These are phyloP conservation scores for Glaciozyma martinii DNA, from an alignment of 768 basidiomycete genomes.

Conservation along the genomic window DNA sequence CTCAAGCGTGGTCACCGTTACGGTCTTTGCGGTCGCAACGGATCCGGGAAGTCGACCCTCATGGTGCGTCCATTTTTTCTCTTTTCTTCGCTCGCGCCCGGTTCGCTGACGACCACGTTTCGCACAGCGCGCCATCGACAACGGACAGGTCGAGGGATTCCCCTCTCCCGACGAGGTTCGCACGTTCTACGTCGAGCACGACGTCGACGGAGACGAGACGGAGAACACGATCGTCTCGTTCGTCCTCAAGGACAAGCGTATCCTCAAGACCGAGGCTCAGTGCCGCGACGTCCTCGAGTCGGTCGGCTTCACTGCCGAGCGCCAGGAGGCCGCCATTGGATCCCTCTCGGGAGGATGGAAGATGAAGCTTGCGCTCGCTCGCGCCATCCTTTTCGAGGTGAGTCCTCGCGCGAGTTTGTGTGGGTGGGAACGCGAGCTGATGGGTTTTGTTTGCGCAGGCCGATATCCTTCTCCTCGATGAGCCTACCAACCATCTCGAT, in stretches of 20 bases:
- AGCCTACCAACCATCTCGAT: constrained; percentile 61
- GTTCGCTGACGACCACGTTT: neutral
- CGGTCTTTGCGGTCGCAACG: constrained; percentile 90
- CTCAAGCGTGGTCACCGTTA: constrained; percentile 86
- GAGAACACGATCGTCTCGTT: constrained; percentile 75
- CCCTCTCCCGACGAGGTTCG: constrained; percentile 78
- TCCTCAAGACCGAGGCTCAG: constrained; percentile 39
- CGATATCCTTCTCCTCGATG: constrained; percentile 51
- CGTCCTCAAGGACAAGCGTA: constrained; percentile 64
- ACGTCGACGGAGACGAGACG: constrained; percentile 61
- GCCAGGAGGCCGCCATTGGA: constrained; percentile 77
- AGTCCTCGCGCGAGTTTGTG: too few species aligned
- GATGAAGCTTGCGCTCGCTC: constrained; percentile 94
- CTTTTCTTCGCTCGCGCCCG: neutral
- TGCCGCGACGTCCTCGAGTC: constrained; percentile 70
- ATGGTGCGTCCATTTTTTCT: constrained; percentile 44
- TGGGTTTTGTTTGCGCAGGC: constrained; percentile 37
- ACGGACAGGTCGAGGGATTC: constrained; percentile 79
- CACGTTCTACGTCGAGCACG: constrained; percentile 95
- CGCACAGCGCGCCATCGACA: constrained; percentile 63
- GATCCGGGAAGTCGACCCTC: constrained; percentile 88
- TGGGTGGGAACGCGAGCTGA: too few species aligned
- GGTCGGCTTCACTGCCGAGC: constrained; percentile 83
- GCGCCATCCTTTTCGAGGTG: constrained; percentile 86
- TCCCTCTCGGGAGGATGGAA: constrained; percentile 97